Base-by-base conservation (phyloP, 2,329 filamentous ascomycete species). In the Rhynchosporium secalis region DNA sequence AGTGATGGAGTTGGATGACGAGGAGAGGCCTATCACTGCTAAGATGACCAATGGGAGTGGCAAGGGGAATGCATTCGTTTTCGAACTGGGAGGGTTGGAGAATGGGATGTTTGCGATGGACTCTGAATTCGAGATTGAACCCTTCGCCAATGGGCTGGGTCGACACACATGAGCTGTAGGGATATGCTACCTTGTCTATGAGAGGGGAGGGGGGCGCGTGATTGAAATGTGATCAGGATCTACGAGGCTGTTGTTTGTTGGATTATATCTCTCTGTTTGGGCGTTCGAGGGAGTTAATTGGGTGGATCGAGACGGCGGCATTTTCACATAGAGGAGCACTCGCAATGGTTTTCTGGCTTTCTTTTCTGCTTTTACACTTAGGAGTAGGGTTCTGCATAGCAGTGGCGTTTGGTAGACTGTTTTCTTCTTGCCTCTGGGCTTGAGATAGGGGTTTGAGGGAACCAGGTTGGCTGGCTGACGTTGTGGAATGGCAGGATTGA, bases 41-140 rank as follows among this genome's bases (percentile, higher is more conserved):
- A 46, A 62, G 15, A 58, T 7, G 43, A n/a, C 31, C 9, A 43
- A 47, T 29, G 46, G 38, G 10, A 62, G 57, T n/a, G 55, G 48
- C 6, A 58, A 58, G 36, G n/a, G 33, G 33, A 10, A 20, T 20
- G 20, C 20, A 20, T 20, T 36, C 5, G 9, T 55, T 3, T 58
- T 62, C 13, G 55, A 58, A 15, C 26, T 54, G n/a, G 36, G 60
- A 15, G 45, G 54, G 31, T 41, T 41, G 15, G 60, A 62, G 41
- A 41, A 40, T n/a, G 60, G 45, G 10, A 58, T 62, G 55, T 62
- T 62, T 40, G 26, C 45, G 12, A 62, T 62, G 60, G 60, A 62
- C 20, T 58, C 55, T n/a, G 58, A 41, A 57, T 36, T 26, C 41
- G 8, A n/a, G 43, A 26, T n/a, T n/a, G 31, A 15, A 49, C 9